Base-by-base conservation (phyloP, 2,329 filamentous ascomycete species). In the Chalaropsis thielavioides region DNA sequence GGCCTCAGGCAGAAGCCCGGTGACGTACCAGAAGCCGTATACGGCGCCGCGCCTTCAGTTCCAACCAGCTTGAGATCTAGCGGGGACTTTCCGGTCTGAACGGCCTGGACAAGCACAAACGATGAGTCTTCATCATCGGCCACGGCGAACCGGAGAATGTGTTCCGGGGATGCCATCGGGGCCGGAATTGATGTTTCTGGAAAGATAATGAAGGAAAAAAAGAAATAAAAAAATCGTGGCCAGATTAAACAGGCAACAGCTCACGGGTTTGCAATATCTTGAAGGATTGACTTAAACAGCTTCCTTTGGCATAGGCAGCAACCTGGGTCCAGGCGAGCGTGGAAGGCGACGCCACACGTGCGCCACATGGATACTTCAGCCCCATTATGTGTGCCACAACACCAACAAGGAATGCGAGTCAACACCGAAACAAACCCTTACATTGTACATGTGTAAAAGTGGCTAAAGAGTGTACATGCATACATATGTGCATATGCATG, bases 31-130 rank as follows among this genome's bases (percentile, higher is more conserved):
- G 78, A 78, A 65, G 78, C 74, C 51, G 79, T 76, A 73, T 85
- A 89, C 6, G 84, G 80, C 60, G 78, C 79, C 65, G 81, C 79
- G 64, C 83, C 83, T 70, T 91, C 87, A 38, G 87, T 90, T 41
- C 81, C 87, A 41, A 86, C 78, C 38, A 91, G 73, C 71, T 83
- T 84, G 59, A 89, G 73, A 72, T 90, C 85, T 38, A 90, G 75
- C 1, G 80, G 78, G 66, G 77, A 78, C 43, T 76, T 74, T 44
- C 76, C 77, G 64, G 73, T 79, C 24, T 80, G 75, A 1, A 77
- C 76, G 65, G 85, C 80, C 69, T 88, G 80, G 19, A 88, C 71
- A 24, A 91, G 77, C 38, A 89, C 79, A 68, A 81, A 84, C 17
- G 77, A 74, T 6, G 54, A 58, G 59, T 77, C 75, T 58, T 79